Evolutionary conservation across 805 yeast species (phyloP), one percentile per base, ranked within the genome.

Genomic region (Monosporozyma unispora): DNA sequence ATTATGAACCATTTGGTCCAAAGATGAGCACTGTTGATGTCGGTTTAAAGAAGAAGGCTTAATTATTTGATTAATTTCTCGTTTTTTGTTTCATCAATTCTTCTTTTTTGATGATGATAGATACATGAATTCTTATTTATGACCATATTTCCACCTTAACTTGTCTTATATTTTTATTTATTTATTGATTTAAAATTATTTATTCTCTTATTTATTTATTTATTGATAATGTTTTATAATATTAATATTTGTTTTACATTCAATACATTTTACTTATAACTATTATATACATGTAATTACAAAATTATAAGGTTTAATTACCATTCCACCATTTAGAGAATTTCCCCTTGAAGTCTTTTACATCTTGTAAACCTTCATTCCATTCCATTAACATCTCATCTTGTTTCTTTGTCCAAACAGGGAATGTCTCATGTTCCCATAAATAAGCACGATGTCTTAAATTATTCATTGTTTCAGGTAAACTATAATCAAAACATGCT

Each of bases 381-480:
- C 46, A 46, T 37, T 53, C 54, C 19, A 10, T 22, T 23, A 16
- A 22, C 21, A 56, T 31, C n/a, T 52, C 54, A 22, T 58, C 61
- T 45, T 65, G 69, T 21, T 50, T 57, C 16, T 57, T 53, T 1
- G 57, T 56, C 18, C 60, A 50, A 16, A 44, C 39, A 0, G 69
- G 69, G 49, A 62, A 60, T 19, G 50, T 41, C 6, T 69, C 58
- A 56, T 75, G 61, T 57, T 82, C 85, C 50, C 76, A 65, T 25
- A 65, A 67, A 72, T 80, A 76, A 8, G 74, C 53, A 53, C 77
- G 74, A 10, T 62, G 61, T 23, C 66, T 63, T 4, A 82, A 74
- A 55, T 77, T 79, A 11, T 60, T 56, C 53, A 75, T 80, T 0
- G 88, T 82, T 14, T 69, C 65, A 5, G 88, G 88, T 54, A 82